These are phyloP conservation scores for Orychophragmus violaceus DNA, from an alignment of 345 rosid species.

Conservation along the genomic window DNA sequence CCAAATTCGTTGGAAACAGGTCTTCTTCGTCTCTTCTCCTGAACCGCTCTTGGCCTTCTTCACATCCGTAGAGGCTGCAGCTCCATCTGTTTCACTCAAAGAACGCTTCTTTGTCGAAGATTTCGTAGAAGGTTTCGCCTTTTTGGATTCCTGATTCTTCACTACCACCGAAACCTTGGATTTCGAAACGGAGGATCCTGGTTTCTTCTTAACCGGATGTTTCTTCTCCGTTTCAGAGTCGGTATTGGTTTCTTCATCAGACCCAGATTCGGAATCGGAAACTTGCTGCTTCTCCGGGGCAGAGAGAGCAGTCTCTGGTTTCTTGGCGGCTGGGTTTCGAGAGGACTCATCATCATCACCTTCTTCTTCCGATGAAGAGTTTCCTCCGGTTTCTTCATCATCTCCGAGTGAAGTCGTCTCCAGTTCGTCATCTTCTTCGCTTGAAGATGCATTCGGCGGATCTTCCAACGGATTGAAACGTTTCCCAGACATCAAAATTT, in stretches of 20 bases:
- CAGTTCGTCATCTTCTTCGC: conserved; percentile 25
- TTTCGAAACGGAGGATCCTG: conserved; percentile 28
- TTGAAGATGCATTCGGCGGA: conserved; percentile 31
- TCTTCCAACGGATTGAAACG: conserved; percentile 16
- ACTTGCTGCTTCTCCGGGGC: background rate
- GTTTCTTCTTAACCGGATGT: background rate
- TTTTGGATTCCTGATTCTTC: conserved; percentile 9
- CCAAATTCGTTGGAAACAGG: conserved; percentile 32
- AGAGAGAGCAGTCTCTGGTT: background rate
- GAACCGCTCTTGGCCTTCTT: conserved; percentile 22
- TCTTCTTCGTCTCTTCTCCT: conserved; percentile 18
- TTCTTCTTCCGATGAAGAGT: conserved; percentile 1
- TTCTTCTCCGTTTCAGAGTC: conserved; percentile 28
- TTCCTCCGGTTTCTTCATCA: background rate
- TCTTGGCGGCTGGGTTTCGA: background rate
- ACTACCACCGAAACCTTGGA: conserved; percentile 4
- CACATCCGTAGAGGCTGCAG: background rate
- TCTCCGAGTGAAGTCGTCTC: conserved; percentile 3
- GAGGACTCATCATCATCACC: background rate
- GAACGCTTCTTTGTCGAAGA: conserved; percentile 9
- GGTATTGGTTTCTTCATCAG: conserved; percentile 27
- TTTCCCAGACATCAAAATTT: background rate
- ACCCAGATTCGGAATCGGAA: conserved; percentile 24
- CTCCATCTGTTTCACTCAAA: background rate
- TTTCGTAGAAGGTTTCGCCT: background rate